Evolutionary conservation across 768 basidiomycete species (phyloP), one percentile per base, ranked within the genome.

Genomic region (Tylopilus felleus): DNA sequence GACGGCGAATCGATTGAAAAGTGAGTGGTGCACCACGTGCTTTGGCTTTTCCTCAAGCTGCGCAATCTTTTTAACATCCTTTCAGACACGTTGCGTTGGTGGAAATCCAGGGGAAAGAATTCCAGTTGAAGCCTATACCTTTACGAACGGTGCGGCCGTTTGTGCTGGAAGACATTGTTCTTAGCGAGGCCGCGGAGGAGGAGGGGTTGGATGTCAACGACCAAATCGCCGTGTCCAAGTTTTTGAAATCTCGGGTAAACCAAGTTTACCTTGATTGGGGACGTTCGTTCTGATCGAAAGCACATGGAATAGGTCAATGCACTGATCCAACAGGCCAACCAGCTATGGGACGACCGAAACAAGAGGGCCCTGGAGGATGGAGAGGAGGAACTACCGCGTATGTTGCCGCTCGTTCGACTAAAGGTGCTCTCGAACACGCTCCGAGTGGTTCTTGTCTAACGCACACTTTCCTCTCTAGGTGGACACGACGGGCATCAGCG

Each of bases 101-200:
- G 21, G 80, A 89, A 62, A 85, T 99, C 29, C 90, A 91, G 65
- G 88, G 87, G 23, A 93, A 91, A 62, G 84, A 93, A 45, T 98
- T 92, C 68, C 75, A 91, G 59, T 71, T 98, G 63, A 85, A 83
- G 16, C 92, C 94, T 3, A 81, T 99, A 38, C 85, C 90, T 3
- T 75, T 99, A 47, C 86, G 91, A 25, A 96, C 91, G 7, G 94
- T 98, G 38, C 83, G 97, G 8, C 97, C 97, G 2, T 98, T 98
- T 65, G 88, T 97, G 28, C 79, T 97, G 51, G 89, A 93, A 56
- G 88, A 93, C 52, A 69, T 98, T 22, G 70, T 80, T 16, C 75
- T 99, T 14, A 73, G 74, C n/a, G 89, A 91, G 28, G 84, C 78
- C 1, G 86, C 90, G 0, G 91, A 93, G 47, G 83, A 88, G 52